Percentiles rank a stretch among this genome's conserved stretches.
phyloP scores from a whole-genome alignment of 202 grass and related monocot genomes.

The Musa balbisiana region DNA sequence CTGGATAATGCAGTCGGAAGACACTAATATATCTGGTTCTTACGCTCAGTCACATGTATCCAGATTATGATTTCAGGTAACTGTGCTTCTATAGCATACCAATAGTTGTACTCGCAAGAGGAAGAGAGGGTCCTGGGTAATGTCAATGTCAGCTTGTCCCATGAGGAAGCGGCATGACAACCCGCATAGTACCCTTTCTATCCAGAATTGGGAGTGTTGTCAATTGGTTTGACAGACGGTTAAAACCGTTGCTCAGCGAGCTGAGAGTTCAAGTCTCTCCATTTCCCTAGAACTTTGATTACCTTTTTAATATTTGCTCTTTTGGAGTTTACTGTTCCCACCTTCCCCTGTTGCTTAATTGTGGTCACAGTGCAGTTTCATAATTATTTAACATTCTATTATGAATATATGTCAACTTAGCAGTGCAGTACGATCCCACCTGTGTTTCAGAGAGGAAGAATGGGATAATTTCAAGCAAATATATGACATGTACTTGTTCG shows the following conservation, averaged over 20 bases:
- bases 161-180: conserved; percentile 47
- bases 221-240: conserved; percentile 32
- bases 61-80: conserved; percentile 99
- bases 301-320: not conserved
- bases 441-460: conserved; percentile 89
- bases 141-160: conserved; percentile 58
- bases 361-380: not conserved
- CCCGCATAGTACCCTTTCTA: conserved; percentile 45
- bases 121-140: conserved; percentile 62
- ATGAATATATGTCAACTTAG: conserved; percentile 41
- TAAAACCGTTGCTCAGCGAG: conserved; percentile 29
- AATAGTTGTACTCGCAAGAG: conserved; percentile 25
- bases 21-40: conserved; percentile 93
- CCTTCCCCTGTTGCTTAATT: not conserved
- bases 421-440: conserved; percentile 81
- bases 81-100: conserved; percentile 23
- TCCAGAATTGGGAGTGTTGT: conserved; percentile 59
- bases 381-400: conserved; percentile 46
- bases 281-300: conserved; percentile 22
- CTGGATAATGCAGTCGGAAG: conserved; percentile 45
- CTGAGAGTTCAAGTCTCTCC: conserved; percentile 44
- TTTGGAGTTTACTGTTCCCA: not conserved
- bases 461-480: conserved; percentile 84
- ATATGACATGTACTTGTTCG: conserved; percentile 63
- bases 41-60: conserved; percentile 81